Base-by-base conservation (phyloP, 2,329 filamentous ascomycete genomes). In the Aschersonia sp. region DNA sequence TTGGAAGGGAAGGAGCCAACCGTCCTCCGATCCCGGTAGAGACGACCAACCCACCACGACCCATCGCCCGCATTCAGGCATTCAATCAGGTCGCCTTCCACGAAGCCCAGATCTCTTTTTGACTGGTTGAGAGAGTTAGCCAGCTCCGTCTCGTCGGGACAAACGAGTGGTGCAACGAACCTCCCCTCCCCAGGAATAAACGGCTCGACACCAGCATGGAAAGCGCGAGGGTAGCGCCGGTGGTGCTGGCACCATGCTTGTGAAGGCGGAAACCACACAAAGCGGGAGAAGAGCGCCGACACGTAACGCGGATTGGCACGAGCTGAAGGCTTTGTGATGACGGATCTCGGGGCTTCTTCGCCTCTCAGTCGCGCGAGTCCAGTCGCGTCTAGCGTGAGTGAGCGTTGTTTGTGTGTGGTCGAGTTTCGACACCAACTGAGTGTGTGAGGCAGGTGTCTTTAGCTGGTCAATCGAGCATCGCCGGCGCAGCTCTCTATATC, bases 41-140 rank as follows among this genome's bases (percentile, higher is more conserved):
- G 68, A 53, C 90, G 80, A 44, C 92, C 92, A 68, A 89, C 95
- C 92, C 92, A 98, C 92, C 92, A 98, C 44, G 87, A 89, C 46
- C 92, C 92, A 68, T 98, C 92, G 53, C 92, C 92, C 22, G 92
- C 92, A 63, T 98, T 98, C 47, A 98, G 74, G 60, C 90, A 96
- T 76, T 98, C 92, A 63, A 98, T 98, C 55, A 98, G 68, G 66
- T 98, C 92, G 53, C 92, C 92, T 66, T 98, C 92, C 56, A 98
- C 85, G 66, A 98, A 98, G 12, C 92, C 92, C 49, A 98, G 75
- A 62, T 98, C 92, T 63, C 85, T 81, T 71, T 94, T 94, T 30
- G 85, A 90, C 81, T 42, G 40, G 40, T 7, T 11, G 14, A 42
- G 40, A 42, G 40, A 42, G 11, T n/a, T 42, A 7, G 11, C 10